These are phyloP conservation scores for Quercus ilex DNA, from an alignment of 306 rosid genomes.

Conservation along the genomic window DNA sequence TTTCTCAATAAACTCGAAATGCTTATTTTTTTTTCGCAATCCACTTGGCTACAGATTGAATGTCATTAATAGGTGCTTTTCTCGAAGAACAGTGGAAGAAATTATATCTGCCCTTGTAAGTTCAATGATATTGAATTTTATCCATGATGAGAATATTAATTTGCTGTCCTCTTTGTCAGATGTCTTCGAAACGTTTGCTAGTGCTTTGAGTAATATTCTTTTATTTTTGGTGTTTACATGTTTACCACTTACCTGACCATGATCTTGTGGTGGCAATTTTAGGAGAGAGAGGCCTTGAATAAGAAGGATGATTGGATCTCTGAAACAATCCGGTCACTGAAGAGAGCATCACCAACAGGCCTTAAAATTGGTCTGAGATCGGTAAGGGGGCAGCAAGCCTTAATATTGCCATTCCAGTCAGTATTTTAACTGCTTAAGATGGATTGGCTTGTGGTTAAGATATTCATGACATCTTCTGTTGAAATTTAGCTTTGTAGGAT, in stretches of 20 bases:
- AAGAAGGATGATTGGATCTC: conserved; percentile 57
- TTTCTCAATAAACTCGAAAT: neutral
- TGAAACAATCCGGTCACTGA: conserved; percentile 57
- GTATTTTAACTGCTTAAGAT: neutral
- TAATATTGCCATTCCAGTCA: conserved; percentile 2
- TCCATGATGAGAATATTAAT: neutral
- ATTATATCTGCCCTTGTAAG: conserved; percentile 79
- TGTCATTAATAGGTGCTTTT: conserved; percentile 75
- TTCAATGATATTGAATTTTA: conserved; percentile 10
- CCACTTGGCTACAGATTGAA: conserved; percentile 47
- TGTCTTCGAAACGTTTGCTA: neutral
- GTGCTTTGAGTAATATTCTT: neutral
- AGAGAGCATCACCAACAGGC: conserved; percentile 80
- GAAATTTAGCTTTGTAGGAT: neutral
- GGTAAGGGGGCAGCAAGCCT: conserved; percentile 39
- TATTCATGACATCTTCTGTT: neutral
- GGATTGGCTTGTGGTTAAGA: neutral
- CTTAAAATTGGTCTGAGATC: conserved; percentile 78
- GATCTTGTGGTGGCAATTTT: conserved; percentile 22
- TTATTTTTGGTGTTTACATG: conserved; percentile 3
- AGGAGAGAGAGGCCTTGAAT: conserved; percentile 59
- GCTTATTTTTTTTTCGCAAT: conserved; percentile 11
- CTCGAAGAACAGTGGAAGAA: conserved; percentile 62
- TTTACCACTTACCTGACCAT: conserved; percentile 16
- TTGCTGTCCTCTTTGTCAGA: neutral